phyloP scores from a whole-genome alignment of 2,329 filamentous ascomycete genomes.

The Fusarium paranaense region DNA sequence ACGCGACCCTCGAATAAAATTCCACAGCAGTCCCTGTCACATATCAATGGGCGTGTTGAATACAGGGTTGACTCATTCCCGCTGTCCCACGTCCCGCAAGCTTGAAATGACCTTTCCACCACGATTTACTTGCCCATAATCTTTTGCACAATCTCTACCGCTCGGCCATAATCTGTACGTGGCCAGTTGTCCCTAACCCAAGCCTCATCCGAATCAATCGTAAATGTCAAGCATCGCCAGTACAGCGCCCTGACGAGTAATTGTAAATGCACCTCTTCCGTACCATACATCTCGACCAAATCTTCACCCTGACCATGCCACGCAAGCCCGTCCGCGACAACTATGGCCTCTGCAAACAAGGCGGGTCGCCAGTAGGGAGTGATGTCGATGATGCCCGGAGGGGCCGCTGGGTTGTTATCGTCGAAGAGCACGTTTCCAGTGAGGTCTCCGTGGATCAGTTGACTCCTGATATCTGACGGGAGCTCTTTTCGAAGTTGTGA shows the following conservation, averaged over 20 bases:
- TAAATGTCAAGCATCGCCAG: constrained; percentile 22
- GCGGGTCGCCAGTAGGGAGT: constrained; percentile 18
- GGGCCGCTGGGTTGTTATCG: background rate
- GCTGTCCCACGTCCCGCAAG: no score
- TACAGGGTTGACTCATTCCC: no score
- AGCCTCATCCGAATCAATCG: constrained; percentile 12
- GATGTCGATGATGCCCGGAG: constrained; percentile 12
- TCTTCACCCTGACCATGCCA: background rate
- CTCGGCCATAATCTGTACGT: background rate
- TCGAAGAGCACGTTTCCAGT: constrained; percentile 15
- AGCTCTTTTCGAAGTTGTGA: background rate
- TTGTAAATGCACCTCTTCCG: background rate
- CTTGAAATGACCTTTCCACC: background rate
- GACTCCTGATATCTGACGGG: background rate
- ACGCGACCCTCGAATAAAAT: no score
- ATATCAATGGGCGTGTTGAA: no score
- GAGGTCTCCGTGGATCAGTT: constrained; percentile 18
- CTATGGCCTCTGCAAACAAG: constrained; percentile 15
- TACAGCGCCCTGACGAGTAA: constrained; percentile 15
- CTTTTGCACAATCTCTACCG: background rate
- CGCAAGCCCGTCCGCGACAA: constrained; percentile 8
- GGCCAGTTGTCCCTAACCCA: constrained; percentile 9
- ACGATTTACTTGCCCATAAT: background rate
- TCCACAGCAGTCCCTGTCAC: no score
- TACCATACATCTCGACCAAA: background rate